phyloP scores from a whole-genome alignment of 352 stramenopile species.

The Phytophthora lateralis region DNA sequence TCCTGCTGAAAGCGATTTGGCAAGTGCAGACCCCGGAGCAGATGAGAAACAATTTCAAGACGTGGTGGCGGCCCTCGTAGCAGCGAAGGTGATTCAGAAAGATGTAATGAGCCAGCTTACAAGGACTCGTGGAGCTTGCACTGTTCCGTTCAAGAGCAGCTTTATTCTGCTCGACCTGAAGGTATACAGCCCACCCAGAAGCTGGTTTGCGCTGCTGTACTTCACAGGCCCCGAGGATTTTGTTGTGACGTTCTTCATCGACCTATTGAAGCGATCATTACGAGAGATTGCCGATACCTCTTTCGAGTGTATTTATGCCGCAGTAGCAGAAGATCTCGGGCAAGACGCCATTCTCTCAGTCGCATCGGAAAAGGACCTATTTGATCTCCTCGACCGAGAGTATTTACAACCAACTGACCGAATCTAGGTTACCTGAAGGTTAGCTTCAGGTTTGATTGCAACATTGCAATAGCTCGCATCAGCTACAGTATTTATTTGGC shows the following conservation, averaged over 20 bases:
- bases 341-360: constrained; percentile 40
- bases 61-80: constrained; percentile 45
- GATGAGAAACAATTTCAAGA: constrained; percentile 30
- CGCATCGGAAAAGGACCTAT: constrained; percentile 67
- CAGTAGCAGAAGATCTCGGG: constrained; percentile 37
- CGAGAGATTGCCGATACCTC: constrained; percentile 50
- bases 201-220: constrained; percentile 76
- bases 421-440: constrained; percentile 33
- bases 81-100: constrained; percentile 38
- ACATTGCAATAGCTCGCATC: constrained; percentile 6
- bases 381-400: constrained; percentile 47
- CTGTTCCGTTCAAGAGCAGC: constrained; percentile 63
- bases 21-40: constrained; percentile 2
- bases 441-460: background rate
- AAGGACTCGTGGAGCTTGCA: constrained; percentile 48
- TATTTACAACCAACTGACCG: constrained; percentile 56
- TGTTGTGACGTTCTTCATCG: constrained; percentile 46
- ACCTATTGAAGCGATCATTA: constrained; percentile 48
- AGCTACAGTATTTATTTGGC: constrained; percentile 36
- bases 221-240: constrained; percentile 77
- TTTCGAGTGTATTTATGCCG: constrained; percentile 63
- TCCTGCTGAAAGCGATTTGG: constrained; percentile 7
- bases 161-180: constrained; percentile 76
- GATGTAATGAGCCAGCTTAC: constrained; percentile 40
- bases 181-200: constrained; percentile 55